Conservation (phyloP, 1,284 basidiomycete genomes). For the Meripilus lineatus region DNA sequence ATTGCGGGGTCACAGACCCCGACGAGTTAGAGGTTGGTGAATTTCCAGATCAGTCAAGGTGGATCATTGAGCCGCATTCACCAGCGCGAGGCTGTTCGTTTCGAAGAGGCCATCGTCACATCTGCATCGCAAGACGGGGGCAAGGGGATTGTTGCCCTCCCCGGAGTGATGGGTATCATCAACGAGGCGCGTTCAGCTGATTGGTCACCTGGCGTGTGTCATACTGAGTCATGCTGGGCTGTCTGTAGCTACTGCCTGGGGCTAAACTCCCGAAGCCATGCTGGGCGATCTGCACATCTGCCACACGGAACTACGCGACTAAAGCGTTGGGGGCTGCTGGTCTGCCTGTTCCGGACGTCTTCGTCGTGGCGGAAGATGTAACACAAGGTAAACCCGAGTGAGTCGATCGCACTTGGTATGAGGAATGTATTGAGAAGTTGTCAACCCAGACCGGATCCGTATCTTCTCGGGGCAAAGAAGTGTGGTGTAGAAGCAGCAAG, state of each 20-base stretch:
- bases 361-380: conserved; percentile 81
- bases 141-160: conserved; percentile 56
- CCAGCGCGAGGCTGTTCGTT: conserved; percentile 59
- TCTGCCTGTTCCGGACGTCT: conserved; percentile 54
- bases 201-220: background rate
- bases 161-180: conserved; percentile 54
- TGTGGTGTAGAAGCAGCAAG: conserved; percentile 55
- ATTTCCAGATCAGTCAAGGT: background rate
- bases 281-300: conserved; percentile 69
- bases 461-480: conserved; percentile 65
- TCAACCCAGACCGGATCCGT: conserved; percentile 84
- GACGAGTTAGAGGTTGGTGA: conserved; percentile 56
- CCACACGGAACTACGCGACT: conserved; percentile 55
- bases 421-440: conserved; percentile 18
- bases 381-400: conserved; percentile 75
- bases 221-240: background rate
- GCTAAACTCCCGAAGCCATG: conserved; percentile 45
- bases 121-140: conserved; percentile 47
- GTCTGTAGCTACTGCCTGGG: conserved; percentile 38
- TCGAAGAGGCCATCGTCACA: conserved; percentile 63
- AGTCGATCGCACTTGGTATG: conserved; percentile 23
- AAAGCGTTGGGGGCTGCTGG: conserved; percentile 48
- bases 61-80: conserved; percentile 1
- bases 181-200: conserved; percentile 35
- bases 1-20: conserved; percentile 67